Conservation (phyloP, 1,284 basidiomycete species). For the Coniophora puteana region DNA sequence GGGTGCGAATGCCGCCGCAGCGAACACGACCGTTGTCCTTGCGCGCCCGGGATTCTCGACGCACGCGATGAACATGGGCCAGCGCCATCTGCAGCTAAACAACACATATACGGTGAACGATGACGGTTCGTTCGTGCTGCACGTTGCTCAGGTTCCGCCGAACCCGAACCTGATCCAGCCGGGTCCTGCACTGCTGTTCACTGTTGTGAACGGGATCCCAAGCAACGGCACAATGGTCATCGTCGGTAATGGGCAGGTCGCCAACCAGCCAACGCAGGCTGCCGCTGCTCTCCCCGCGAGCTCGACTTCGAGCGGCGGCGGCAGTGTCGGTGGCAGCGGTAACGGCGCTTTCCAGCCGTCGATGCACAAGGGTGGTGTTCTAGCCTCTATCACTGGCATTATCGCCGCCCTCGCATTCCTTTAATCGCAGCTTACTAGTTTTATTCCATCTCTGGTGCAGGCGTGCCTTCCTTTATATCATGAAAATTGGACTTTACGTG, state of each 20-base stretch:
- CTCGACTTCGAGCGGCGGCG: no score
- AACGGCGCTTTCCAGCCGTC: no score
- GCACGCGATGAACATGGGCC: slow-evolving; percentile 94
- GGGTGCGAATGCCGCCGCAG: slow-evolving; percentile 59
- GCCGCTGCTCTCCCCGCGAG: slow-evolving; percentile 50
- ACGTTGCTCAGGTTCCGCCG: slow-evolving; percentile 77
- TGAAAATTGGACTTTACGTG: no score
- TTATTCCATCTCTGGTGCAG: no score
- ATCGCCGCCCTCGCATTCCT: no score
- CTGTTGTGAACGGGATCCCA: slow-evolving; percentile 81
- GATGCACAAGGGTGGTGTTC: no score
- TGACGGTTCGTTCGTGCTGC: slow-evolving; percentile 71
- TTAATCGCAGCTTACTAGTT: no score
- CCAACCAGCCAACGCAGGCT: slow-evolving; percentile 50
- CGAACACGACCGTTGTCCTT: slow-evolving; percentile 78
- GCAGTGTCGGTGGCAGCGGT: no score
- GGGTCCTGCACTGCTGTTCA: slow-evolving; percentile 80
- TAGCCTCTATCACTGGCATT: no score
- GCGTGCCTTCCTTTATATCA: no score
- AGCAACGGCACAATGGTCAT: slow-evolving; percentile 73
- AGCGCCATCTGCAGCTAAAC: slow-evolving; percentile 74
- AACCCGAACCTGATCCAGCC: slow-evolving; percentile 84
- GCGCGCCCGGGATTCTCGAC: slow-evolving; percentile 91
- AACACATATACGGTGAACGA: slow-evolving; percentile 78
- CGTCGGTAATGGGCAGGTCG: slow-evolving; percentile 79